Conservation (phyloP, 345 rosid genomes). For the Turritis glabra region DNA sequence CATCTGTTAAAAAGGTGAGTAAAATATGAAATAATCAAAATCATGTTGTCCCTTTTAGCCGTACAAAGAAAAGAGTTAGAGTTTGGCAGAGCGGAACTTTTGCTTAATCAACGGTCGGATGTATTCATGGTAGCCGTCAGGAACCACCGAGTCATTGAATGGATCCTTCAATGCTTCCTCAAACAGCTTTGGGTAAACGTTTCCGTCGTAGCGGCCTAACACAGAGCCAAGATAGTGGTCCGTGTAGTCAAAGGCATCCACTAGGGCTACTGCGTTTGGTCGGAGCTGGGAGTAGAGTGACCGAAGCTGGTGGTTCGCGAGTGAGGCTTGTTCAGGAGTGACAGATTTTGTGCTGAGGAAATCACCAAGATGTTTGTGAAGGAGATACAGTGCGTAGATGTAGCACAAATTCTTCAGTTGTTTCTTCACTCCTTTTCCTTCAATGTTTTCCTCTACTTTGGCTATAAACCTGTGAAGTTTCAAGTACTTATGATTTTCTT, state of each 20-base stretch:
- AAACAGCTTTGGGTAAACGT: conserved; percentile 78
- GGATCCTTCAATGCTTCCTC: conserved; percentile 98
- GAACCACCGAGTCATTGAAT: conserved; percentile 79
- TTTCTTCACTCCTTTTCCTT: conserved; percentile 62
- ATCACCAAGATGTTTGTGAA: conserved; percentile 77
- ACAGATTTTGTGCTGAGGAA: conserved; percentile 66
- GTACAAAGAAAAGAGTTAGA: conserved; percentile 31
- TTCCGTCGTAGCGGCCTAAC: conserved; percentile 89
- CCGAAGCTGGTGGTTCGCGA: conserved; percentile 70
- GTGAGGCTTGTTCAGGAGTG: conserved; percentile 67
- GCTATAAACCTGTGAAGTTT: conserved; percentile 62
- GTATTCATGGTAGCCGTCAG: conserved; percentile 83
- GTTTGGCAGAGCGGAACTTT: conserved; percentile 64
- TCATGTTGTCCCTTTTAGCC: neutral
- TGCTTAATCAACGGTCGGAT: conserved; percentile 72
- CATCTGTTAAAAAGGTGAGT: neutral
- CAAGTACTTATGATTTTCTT: neutral
- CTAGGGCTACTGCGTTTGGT: conserved; percentile 88
- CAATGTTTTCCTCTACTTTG: conserved; percentile 64
- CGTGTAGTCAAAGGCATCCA: conserved; percentile 86
- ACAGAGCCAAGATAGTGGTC: conserved; percentile 84
- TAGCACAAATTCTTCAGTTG: conserved; percentile 60
- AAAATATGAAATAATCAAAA: neutral
- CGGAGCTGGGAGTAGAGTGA: conserved; percentile 74
- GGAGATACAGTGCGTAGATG: conserved; percentile 60